Evolutionary conservation across 129 eudicot species (phyloP), one percentile per base, ranked within the genome.

Genomic region (Artemisia annua): DNA sequence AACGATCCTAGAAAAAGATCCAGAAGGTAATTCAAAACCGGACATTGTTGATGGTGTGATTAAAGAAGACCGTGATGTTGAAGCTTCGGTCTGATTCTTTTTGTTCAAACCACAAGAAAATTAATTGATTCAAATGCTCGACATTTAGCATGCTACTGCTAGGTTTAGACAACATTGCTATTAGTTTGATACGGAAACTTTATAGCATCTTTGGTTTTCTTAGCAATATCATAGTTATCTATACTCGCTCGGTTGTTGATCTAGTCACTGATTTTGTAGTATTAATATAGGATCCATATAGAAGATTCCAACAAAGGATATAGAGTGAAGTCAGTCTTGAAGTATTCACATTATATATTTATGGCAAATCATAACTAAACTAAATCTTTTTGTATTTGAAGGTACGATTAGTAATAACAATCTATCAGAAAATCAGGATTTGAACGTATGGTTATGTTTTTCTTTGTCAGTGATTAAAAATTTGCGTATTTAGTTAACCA

Each of bases 41-140:
- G 67, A 20, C 28, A 30, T 26, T 13, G 69, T 24, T 64, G 73
- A 35, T 64, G 77, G 44, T 17, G 15, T 51, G n/a, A 30, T 56
- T 26, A 78, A 15, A 63, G 77, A 78, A 63, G 72, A 71, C 26
- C 28, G 9, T 20, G 72, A 43, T 64, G 52, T 26, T 30, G 82
- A 71, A 64, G 61, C 46, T 64, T 28, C 44, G 13, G 68, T 71
- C 78, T 78, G 68, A 78, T 28, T n/a, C 11, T 63, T 53, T 67
- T 71, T 71, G 19, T 55, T 63, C 22, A 54, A 62, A 66, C 59
- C 19, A 46, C 8, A 57, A 46, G 43, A 61, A 67, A 51, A 22
- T 20, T 22, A 26, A 77, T 22, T 70, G 11, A 53, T 77, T 48
- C 35, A 30, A 66, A 75, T 3, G 35, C 26, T 54, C 7, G 19